Evolutionary conservation across 768 basidiomycete genomes (phyloP), one percentile per base, ranked within the genome.

Genomic region (Zangia roseola): DNA sequence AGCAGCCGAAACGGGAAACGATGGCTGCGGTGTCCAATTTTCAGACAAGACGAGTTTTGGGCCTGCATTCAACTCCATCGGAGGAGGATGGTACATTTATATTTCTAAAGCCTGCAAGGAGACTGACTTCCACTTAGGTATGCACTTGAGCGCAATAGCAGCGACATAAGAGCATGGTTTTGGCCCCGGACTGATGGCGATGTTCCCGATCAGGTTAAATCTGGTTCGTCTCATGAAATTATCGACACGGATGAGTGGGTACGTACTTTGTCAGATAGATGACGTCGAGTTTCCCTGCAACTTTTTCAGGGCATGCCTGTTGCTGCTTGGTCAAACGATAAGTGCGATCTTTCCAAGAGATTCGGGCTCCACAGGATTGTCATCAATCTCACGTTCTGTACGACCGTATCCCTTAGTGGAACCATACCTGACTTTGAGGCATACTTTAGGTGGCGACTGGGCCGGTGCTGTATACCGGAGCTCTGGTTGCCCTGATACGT

Each of bases 341-440:
- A 45, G 28, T 77, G 74, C 47, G 62, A 76, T 41, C 58, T 79
- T 25, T 50, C 62, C 34, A 55, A 67, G 38, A 62, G 67, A 33
- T 74, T 74, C 41, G 58, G 62, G 16, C 47, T 44, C 21, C 58
- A 72, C 34, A 69, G 67, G 33, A 73, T 74, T 12, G 50, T 72
- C 35, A 66, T 73, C 53, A 62, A 74, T 52, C 72, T 86, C 48
- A 81, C 84, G 2, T 79, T 87, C 59, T 86, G 86, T 85, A 53
- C 57, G 81, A 35, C 67, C 6, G 24, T 43, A 19, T 17, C 10
- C 35, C 12, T 31, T 16, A 2, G 6, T 31, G 31, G 2, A 13
- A 16, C 31, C 17, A 10, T 31, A 5, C 6, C 20, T 52, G 37
- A 60, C 34, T 3, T 36, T 36, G n/a, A n/a, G 10, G 13, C 36